A percentile compares a stretch with the other conserved stretches of the same genome.
Conservation (phyloP, 306 rosid species). For the Vicia sativa region DNA sequence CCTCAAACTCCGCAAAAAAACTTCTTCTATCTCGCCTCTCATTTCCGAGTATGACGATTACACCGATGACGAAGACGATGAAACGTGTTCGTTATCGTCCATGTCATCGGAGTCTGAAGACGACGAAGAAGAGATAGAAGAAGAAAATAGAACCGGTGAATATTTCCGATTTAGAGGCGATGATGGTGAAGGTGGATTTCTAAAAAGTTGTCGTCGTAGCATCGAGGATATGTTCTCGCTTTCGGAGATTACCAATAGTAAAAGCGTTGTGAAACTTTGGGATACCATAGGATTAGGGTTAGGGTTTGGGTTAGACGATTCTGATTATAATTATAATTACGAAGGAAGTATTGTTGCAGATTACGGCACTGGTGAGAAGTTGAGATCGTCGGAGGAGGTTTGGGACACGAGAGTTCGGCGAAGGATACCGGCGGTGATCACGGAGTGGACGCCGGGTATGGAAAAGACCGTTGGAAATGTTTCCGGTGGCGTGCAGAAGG, state of each 20-base stretch:
- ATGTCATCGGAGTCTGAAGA: conserved; percentile 41
- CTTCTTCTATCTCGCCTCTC: conserved; percentile 37
- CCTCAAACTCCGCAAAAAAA: conserved; percentile 24
- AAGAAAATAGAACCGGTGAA: conserved; percentile 26
- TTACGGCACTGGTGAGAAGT: conserved; percentile 44
- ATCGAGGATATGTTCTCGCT: conserved; percentile 57
- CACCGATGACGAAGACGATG: conserved; percentile 34
- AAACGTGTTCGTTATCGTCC: conserved; percentile 5
- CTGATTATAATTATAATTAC: background rate
- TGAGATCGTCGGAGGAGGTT: conserved; percentile 30
- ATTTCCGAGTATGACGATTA: conserved; percentile 45
- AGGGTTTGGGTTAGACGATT: conserved; percentile 38
- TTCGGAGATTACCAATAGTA: conserved; percentile 58
- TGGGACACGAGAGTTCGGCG: conserved; percentile 73
- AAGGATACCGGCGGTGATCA: conserved; percentile 53
- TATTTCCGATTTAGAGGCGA: conserved; percentile 51
- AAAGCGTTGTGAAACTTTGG: conserved; percentile 85
- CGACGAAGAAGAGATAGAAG: conserved; percentile 35
- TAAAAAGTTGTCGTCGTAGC: conserved; percentile 47
- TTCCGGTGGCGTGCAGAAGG: conserved; percentile 49
- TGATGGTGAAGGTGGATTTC: conserved; percentile 24
- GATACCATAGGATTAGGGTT: conserved; percentile 54
- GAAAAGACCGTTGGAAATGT: conserved; percentile 48
- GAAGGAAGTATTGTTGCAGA: conserved; percentile 32
- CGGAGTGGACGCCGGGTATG: conserved; percentile 63